Conservation (phyloP, 1,139 yeast genomes). For the Arxiozyma heterogenica region DNA sequence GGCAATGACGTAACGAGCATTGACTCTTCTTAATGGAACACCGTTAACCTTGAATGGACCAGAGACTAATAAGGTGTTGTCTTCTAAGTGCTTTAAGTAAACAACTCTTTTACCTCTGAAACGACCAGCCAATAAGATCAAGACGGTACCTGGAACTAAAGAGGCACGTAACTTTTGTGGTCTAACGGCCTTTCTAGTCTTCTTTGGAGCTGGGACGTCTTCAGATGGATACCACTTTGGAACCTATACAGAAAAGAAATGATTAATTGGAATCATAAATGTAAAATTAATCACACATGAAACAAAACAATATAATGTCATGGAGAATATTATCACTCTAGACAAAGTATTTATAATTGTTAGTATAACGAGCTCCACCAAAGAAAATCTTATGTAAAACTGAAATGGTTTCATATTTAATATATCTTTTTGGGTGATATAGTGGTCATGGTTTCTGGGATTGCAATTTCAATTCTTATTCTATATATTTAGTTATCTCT, state of each 20-base stretch:
- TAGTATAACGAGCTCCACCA: neutral
- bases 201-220: constrained; percentile 81
- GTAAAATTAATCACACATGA: neutral
- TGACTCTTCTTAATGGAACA: constrained; percentile 99
- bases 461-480: too few species aligned
- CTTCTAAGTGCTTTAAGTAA: constrained; percentile 95
- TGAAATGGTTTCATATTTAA: too few species aligned
- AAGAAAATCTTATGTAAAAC: neutral
- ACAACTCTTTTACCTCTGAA: constrained; percentile 99
- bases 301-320: neutral
- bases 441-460: neutral
- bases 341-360: neutral
- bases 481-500: too few species aligned
- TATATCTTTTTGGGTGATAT: neutral
- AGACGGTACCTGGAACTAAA: constrained; percentile 96
- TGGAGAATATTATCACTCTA: neutral
- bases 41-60: constrained; percentile 99
- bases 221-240: constrained; percentile 96
- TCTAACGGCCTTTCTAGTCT: constrained; percentile 83
- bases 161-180: constrained; percentile 97
- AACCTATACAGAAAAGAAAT: constrained; percentile 36
- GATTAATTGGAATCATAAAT: neutral
- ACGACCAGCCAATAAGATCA: constrained; percentile 98
- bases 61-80: constrained; percentile 94
- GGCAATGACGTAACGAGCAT: constrained; percentile 98